Conservation (phyloP, 345 rosid genomes). For the Bretschneidera sinensis region DNA sequence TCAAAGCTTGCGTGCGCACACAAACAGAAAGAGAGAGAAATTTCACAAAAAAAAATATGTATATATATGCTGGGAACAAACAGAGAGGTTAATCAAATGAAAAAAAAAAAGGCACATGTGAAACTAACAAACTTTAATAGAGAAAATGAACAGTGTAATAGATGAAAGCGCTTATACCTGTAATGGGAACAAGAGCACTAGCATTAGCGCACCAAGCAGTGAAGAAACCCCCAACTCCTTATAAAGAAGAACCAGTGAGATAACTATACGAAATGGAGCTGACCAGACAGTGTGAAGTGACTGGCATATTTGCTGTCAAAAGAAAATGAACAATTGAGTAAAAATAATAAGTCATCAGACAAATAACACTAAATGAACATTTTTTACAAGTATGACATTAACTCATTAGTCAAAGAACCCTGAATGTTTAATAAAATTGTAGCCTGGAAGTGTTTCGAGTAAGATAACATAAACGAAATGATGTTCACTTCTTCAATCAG, state of each 20-base stretch:
- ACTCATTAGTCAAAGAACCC: not conserved
- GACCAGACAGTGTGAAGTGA: conserved; percentile 97
- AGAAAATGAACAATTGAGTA: conserved; percentile 18
- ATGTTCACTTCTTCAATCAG: not conserved
- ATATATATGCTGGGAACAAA: too few relatives aligned
- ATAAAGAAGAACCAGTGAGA: conserved; percentile 87
- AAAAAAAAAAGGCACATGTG: not conserved
- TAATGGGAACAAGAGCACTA: conserved; percentile 81
- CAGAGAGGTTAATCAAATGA: not conserved
- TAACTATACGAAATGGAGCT: conserved; percentile 86
- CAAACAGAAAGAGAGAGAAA: too few relatives aligned
- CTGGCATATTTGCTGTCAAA: conserved; percentile 85
- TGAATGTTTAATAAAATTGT: too few relatives aligned
- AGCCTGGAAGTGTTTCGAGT: not conserved
- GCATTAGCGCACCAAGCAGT: conserved; percentile 85
- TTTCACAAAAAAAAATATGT: too few relatives aligned
- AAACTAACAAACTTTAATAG: not conserved
- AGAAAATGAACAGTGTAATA: conserved; percentile 2
- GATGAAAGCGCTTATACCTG: conserved; percentile 66
- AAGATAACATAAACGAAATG: not conserved
- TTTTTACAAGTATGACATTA: too few relatives aligned
- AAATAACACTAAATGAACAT: too few relatives aligned
- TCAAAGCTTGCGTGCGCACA: too few relatives aligned
- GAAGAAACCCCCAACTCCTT: conserved; percentile 84
- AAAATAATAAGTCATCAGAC: too few relatives aligned